Evolutionary conservation across 306 rosid genomes (phyloP), one percentile per base, ranked within the genome.

Genomic region (Quercus glauca): DNA sequence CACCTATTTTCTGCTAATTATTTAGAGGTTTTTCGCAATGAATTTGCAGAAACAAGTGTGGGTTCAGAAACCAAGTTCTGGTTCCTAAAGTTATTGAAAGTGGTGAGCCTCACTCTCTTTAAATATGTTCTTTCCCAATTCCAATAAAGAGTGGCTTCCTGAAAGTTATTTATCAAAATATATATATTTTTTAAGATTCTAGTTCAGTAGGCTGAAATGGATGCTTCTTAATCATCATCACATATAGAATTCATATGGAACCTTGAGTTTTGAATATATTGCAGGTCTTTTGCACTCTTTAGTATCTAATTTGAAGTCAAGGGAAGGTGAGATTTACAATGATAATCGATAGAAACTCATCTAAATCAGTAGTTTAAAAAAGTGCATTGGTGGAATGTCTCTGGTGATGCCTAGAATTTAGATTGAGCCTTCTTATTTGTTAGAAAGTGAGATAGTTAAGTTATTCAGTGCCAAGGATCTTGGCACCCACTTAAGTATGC

Each of bases 21-120:
- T 43, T 82, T 70, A 25, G 31, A 65, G 45, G 12, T 79, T 23
- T 77, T 67, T 86, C 51, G 57, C n/a, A 5, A 35, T 71, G 63
- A 53, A 85, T 83, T 37, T 84, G 89, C 92, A 92, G 97, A 92
- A 88, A 83, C 94, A 90, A 86, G 90, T 92, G 71, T 92, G 97
- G 97, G 90, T 92, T 83, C 94, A 90, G 81, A 92, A 92, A 83
- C 85, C 92, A 29, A 87, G 92, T 87, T 87, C 92, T 82, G 97
- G 94, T 79, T 84, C 91, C 21, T 92, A 82, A 81, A 33, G 52
- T 52, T 75, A 69, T 78, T 76, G 84, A 59, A 69, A 82, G 80
- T 75, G 91, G 97, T 92, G 84, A 86, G 88, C 78, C 28, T 60
- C 67, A 60, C 79, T 28, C 84, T 60, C 81, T 72, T 81, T 83